Base-by-base conservation (phyloP, 78 protist genomes). In the Bodo saltans region DNA sequence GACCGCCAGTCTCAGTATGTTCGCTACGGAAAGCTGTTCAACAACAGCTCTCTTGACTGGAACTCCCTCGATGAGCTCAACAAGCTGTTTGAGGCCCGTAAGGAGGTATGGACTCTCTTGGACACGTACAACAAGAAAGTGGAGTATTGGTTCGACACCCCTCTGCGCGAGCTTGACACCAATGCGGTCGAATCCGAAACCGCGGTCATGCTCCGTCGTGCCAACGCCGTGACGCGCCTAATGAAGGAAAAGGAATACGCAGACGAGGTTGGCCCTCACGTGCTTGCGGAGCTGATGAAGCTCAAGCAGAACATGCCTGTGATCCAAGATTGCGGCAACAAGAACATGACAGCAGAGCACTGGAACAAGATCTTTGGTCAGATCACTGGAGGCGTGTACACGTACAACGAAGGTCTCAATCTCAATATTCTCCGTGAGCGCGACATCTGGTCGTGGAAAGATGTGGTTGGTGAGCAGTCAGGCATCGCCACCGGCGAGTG, bases 401-500 rank as follows among this genome's bases (percentile, higher is more conserved):
- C 12, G 53, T 0, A 52, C 80, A 8, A 17, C 40, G 74, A 81
- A 37, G 42, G 42, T 30, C 52, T 88, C 88, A 79, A 87, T 3
- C 86, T 89, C 38, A 76, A 68, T 23, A 39, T 30, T 42, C 80
- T 90, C 39, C 29, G 78, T 28, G 12, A 27, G 39, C 68, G 60
- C 82, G 70, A 79, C 47, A 53, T 80, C 42, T 35, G 67, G 26
- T 21, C 17, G 12, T 53, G 70, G 73, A n/a, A 37, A n/a, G 83
- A 83, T 3, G 35, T 69, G 34, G 78, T 90, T 30, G 1, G 23
- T 26, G 93, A 90, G 71, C 41, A 78, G 3, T 79, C 89, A 0
- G 89, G 78, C 42, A 78, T 38, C 1, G 94, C 94, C 12, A 40
- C 41, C 0, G 94, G 94, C 29, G 91, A 91, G 70, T 73, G 11